Percentiles rank a stretch among this genome's conserved stretches.
Evolutionary conservation across 2,329 filamentous ascomycete species (phyloP).

Genomic region (Zymoseptoria passerinii): DNA sequence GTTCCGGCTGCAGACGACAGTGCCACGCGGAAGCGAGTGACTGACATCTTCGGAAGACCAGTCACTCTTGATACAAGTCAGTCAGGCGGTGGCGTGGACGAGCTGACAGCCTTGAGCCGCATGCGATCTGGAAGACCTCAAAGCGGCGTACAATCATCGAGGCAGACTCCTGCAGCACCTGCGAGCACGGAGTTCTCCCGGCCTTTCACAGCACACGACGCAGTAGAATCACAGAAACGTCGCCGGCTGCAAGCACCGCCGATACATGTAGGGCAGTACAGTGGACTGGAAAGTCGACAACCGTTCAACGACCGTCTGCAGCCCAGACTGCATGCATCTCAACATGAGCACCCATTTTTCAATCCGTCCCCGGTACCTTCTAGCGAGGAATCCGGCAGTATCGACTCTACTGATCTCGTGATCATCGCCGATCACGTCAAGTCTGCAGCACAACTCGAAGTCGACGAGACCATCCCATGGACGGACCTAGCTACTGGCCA

Average conservation of each 20-base stretch:
- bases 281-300: neutral
- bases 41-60: neutral
- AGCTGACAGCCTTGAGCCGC: neutral
- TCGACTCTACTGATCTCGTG: constrained; percentile 19
- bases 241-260: neutral
- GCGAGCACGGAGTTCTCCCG: neutral
- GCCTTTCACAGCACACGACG: neutral
- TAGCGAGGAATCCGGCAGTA: constrained; percentile 24
- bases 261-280: neutral
- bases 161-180: neutral
- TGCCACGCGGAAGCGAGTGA: neutral
- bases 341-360: neutral
- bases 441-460: neutral
- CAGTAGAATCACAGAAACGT: neutral
- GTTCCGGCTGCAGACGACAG: neutral
- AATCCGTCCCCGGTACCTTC: neutral
- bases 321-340: neutral
- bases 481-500: constrained; percentile 52
- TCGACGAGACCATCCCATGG: constrained; percentile 46
- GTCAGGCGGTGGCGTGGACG: neutral
- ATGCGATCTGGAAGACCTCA: neutral
- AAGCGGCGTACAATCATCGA: neutral
- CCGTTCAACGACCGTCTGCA: neutral
- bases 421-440: constrained; percentile 5
- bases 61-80: neutral